Evolutionary conservation across 1,284 basidiomycete genomes (phyloP), one percentile per base, ranked within the genome.

Genomic region (Nidula niveotomentosa): DNA sequence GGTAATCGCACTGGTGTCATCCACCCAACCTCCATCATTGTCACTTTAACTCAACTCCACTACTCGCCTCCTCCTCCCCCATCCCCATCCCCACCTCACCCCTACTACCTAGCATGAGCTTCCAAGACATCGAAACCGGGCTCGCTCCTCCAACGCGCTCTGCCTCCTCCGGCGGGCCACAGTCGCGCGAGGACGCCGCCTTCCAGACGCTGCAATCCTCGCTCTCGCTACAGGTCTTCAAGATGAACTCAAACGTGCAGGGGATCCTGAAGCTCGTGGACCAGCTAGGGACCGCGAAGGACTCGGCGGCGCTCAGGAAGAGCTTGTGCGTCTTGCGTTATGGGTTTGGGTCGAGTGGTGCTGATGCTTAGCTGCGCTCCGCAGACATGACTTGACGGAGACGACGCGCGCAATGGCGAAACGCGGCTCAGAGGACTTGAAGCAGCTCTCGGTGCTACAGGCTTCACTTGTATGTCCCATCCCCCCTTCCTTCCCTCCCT

Each of bases 241-340:
- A 98, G 83, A 94, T 99, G 77, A 96, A 97, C 67, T 86, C 92
- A 57, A 99, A 99, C 73, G 94, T 98, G 6, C 91, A 96, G 64
- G 96, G 93, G 10, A 96, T 99, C 52, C 76, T 94, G 66, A 93
- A 94, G 69, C 80, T 96, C 18, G 91, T 99, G 9, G 93, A 97
- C 65, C 91, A 96, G 69, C 80, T 98, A 2, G 94, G 94, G 4
- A 92, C 89, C 0, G 76, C 75, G 18, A 85, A 86, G 63, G 95
- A 97, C 68, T 91, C 86, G 56, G 78, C 85, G 30, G 70, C 78
- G 45, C 74, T 97, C 56, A 78, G 94, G 60, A 93, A 90, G 71
- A 86, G 82, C 51, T 74, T 95, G 93, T 94, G 65, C 60, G 90
- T 81, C 48, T 30, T 30, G 30, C 30, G 30, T 30, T 30, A 5